Evolutionary conservation across 2,329 filamentous ascomycete species (phyloP), one percentile per base, ranked within the genome.

Genomic region (Ophiostoma pallidulum): DNA sequence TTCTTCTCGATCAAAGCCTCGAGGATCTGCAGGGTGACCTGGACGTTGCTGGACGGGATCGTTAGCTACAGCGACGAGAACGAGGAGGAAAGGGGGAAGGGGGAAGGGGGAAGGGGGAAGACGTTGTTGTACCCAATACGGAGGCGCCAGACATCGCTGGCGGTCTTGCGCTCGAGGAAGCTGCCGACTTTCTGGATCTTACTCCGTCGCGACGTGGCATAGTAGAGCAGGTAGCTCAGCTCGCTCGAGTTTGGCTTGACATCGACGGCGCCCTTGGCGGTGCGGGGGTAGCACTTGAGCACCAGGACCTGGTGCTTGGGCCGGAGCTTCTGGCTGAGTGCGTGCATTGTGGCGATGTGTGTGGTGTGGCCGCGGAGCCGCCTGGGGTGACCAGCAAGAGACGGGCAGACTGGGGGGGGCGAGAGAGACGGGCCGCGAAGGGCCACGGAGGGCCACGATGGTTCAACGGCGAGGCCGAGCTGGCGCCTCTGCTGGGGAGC

Each of bases 241-340:
- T 98, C 92, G 68, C 88, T 94, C 56, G 88, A 88, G 67, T 97
- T 97, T 38, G 92, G 90, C 68, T 91, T 94, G 61, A 95, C 88
- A 60, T 95, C 88, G 62, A 90, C 84, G 53, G 86, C 83, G 44
- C 87, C 88, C 69, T 96, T 97, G 55, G 86, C 86, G 54, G 86
- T 90, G 57, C 85, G 84, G 35, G 92, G 92, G 66, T 96, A 98
- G 73, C 91, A 97, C 71, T 95, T 96, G 56, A 96, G 78, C 56
- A 96, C 84, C 52, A 97, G 74, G 58, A 96, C 86, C 75, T 97
- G 91, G 70, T 98, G 92, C 73, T 96, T 97, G 24, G 92, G 91
- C 51, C 91, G 87, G 66, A 78, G 82, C 66, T 73, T 80, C 60
- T 82, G 74, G 66, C 78, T 73, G 54, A 83, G 72, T 61, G 78